Conservation (phyloP, 805 yeast genomes). For the Monosporozyma servazzii region DNA sequence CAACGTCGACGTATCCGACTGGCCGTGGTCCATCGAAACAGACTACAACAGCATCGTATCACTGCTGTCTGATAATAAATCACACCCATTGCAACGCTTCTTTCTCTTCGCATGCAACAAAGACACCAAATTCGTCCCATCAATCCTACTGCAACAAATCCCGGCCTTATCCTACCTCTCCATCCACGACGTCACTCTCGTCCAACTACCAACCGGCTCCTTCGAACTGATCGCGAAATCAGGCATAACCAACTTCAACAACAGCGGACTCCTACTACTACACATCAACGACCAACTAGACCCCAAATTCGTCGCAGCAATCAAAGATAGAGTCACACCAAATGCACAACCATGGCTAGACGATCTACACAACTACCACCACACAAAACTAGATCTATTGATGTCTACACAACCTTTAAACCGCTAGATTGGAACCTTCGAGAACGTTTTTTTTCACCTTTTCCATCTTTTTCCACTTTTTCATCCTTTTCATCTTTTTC, state of each 20-base stretch:
- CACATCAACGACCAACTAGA: slow-evolving; percentile 17
- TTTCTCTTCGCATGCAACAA: slow-evolving; percentile 50
- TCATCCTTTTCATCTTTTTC: too few relatives aligned
- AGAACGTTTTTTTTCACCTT: not conserved
- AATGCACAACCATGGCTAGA: slow-evolving; percentile 23
- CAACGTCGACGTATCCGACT: slow-evolving; percentile 5
- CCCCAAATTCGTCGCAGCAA: slow-evolving; percentile 12
- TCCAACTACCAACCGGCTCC: slow-evolving; percentile 50
- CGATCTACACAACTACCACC: slow-evolving; percentile 10
- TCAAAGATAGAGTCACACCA: slow-evolving; percentile 12
- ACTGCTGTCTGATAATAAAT: slow-evolving; percentile 38
- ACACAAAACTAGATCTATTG: slow-evolving; percentile 14
- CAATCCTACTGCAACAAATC: slow-evolving; percentile 44
- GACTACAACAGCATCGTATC: slow-evolving; percentile 46
- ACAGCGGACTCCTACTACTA: slow-evolving; percentile 20
- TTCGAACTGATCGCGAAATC: slow-evolving; percentile 7
- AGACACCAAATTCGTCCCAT: slow-evolving; percentile 38
- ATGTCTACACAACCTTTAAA: slow-evolving; percentile 16
- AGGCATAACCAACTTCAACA: slow-evolving; percentile 4
- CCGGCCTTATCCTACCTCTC: slow-evolving; percentile 45
- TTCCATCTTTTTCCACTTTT: too few relatives aligned
- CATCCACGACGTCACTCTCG: slow-evolving; percentile 37
- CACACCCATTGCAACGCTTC: slow-evolving; percentile 1
- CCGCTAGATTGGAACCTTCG: too few relatives aligned
- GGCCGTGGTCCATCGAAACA: slow-evolving; percentile 16